Base-by-base conservation (phyloP, 768 basidiomycete genomes). In the Boletus barrowsii region DNA sequence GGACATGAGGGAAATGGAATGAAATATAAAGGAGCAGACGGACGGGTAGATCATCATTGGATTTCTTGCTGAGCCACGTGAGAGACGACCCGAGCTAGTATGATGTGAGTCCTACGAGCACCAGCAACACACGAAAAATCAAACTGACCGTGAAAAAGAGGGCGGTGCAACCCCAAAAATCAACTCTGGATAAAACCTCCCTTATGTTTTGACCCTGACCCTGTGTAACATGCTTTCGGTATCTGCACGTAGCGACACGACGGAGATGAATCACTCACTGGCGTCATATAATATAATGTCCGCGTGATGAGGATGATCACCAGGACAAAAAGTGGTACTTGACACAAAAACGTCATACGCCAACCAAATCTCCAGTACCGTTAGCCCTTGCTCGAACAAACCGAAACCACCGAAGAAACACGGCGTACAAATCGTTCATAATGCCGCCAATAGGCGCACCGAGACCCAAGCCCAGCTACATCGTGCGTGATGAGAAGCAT, bases 131-230 rank as follows among this genome's bases (percentile, higher is more conserved):
- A 5, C 37, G 13, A 10, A 20, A 18, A 45, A 45, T 11, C 1
- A 37, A 20, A 24, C 43, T 32, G 8, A 45, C 89, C 30, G 79
- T 70, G 24, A 78, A 65, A 40, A 91, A 69, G 36, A 90, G 76
- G 1, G 80, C 77, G 13, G 79, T 60, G 56, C 80, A 87, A 0
- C 90, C 90, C 5, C 81, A 82, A 61, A 88, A 91, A 65, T 92
- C 90, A 24, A 92, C 88, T n/a, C 89, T 79, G 63, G 82, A 87
- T 14, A 90, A 62, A 1, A 90, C 79, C 32, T 90, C 87, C 51
- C 70, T 80, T 0, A 83, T 62, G 49, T 78, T 83, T 68, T 81
- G 83, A 14, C 84, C 78, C 53, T 81, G 80, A 1, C 88, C 88
- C 88, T 90, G 63, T 1, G 32, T 7, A 24, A 30, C 37, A n/a